phyloP scores from a whole-genome alignment of 2,329 filamentous ascomycete genomes.

The Fusarium sp. region DNA sequence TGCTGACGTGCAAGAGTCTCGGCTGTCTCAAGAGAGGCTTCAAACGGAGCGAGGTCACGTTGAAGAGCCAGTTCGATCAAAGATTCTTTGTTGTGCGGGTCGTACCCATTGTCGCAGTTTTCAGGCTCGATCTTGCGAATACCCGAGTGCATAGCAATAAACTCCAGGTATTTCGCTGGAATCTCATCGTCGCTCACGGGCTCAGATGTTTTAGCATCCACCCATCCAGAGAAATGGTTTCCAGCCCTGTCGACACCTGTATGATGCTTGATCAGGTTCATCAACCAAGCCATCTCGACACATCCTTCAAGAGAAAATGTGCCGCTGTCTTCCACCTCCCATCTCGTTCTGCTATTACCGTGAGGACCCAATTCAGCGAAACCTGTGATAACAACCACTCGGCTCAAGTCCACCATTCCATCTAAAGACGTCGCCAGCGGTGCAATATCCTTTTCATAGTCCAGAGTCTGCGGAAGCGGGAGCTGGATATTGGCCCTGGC shows the following conservation, averaged over 20 bases:
- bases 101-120: neutral
- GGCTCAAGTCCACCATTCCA: constrained; percentile 97
- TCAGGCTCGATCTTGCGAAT: neutral
- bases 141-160: neutral
- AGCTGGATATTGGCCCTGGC: neutral
- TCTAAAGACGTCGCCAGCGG: constrained; percentile 62
- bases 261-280: constrained; percentile 90
- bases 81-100: neutral
- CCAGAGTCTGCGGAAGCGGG: constrained; percentile 67
- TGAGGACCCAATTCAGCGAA: constrained; percentile 96
- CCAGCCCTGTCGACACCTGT: constrained; percentile 65
- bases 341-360: constrained; percentile 97
- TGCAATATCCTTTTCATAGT: constrained; percentile 68
- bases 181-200: neutral
- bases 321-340: constrained; percentile 98
- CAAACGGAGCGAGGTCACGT: neutral
- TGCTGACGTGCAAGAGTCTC: neutral
- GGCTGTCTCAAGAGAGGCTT: neutral
- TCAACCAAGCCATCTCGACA: constrained; percentile 98
- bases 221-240: constrained; percentile 90
- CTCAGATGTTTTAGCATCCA: constrained; percentile 68
- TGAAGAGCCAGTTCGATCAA: neutral
- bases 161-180: neutral
- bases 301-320: constrained; percentile 96
- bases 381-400: constrained; percentile 95